Conservation (phyloP, 148 eudicot species). For the Camellia granthamiana region DNA sequence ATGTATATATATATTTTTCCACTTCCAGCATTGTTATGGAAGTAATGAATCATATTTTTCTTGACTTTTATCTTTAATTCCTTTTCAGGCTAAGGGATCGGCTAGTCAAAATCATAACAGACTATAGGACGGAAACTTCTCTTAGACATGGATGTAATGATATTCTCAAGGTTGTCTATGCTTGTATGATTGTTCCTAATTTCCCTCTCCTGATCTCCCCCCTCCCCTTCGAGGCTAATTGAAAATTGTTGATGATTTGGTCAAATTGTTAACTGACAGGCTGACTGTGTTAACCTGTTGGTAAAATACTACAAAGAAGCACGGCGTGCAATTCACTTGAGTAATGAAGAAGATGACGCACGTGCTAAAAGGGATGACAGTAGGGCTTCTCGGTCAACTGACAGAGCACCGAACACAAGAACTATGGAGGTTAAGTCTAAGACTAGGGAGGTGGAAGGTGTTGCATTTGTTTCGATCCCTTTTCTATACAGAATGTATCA, state of each 20-base stretch:
- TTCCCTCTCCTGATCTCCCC: background rate
- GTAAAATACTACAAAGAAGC: conserved; percentile 94
- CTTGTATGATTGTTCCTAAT: conserved; percentile 2
- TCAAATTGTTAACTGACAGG: conserved; percentile 40
- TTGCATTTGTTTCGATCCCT: conserved; percentile 91
- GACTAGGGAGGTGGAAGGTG: conserved; percentile 73
- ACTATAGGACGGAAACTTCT: conserved; percentile 96
- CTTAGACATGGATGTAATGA: conserved; percentile 95
- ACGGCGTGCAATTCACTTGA: conserved; percentile 64
- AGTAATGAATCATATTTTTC: background rate
- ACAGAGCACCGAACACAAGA: conserved; percentile 50
- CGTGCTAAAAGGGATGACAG: conserved; percentile 61
- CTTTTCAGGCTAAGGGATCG: conserved; percentile 83
- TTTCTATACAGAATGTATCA: conserved; percentile 72
- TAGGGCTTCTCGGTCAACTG: conserved; percentile 30
- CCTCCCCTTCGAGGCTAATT: background rate
- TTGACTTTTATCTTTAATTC: background rate
- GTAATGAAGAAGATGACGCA: conserved; percentile 70
- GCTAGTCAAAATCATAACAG: conserved; percentile 84
- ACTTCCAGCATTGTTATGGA: background rate
- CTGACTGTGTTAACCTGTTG: conserved; percentile 75
- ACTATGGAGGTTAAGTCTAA: conserved; percentile 73
- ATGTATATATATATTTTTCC: background rate
- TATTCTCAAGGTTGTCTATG: conserved; percentile 66
- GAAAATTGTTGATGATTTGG: conserved; percentile 1